phyloP scores from a whole-genome alignment of 2,329 filamentous ascomycete species.

The Ophiobolus disseminans region DNA sequence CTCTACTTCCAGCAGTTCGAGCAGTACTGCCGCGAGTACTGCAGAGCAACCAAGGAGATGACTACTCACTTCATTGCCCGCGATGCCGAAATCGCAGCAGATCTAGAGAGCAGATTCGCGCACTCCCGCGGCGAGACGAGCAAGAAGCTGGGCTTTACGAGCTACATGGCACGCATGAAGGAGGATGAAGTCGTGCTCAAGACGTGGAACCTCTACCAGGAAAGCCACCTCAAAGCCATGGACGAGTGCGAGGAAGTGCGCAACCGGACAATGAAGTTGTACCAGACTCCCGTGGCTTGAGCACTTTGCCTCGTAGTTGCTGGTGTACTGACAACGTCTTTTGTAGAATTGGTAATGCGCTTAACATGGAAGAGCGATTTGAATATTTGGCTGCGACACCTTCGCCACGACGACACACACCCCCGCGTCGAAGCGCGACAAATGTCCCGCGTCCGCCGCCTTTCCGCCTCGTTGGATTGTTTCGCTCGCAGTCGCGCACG shows the following conservation, averaged over 20 bases:
- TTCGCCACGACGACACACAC: not conserved
- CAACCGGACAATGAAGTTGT: conserved; percentile 39
- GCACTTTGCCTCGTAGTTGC: not conserved
- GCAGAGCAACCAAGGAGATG: conserved; percentile 62
- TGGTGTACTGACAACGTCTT: conserved; percentile 8
- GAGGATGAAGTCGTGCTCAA: conserved; percentile 70
- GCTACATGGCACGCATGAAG: conserved; percentile 67
- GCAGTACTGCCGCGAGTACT: conserved; percentile 64
- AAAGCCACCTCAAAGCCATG: conserved; percentile 66
- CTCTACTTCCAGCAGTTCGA: conserved; percentile 62
- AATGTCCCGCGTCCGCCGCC: not conserved
- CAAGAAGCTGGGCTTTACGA: conserved; percentile 59
- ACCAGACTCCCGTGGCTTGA: conserved; percentile 22
- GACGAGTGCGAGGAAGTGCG: conserved; percentile 42
- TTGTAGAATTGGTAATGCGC: too few species aligned
- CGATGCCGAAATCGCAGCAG: conserved; percentile 52
- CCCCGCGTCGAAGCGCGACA: too few species aligned
- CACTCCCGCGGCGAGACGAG: conserved; percentile 58
- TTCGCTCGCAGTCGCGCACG: not conserved
- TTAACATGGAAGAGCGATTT: not conserved
- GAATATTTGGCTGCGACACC: not conserved
- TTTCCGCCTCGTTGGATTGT: conserved; percentile 1
- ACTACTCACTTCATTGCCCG: conserved; percentile 63
- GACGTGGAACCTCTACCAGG: conserved; percentile 66
- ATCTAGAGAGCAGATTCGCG: conserved; percentile 57